phyloP scores from a whole-genome alignment of 805 yeast species.

The Saturnispora mendoncae region DNA sequence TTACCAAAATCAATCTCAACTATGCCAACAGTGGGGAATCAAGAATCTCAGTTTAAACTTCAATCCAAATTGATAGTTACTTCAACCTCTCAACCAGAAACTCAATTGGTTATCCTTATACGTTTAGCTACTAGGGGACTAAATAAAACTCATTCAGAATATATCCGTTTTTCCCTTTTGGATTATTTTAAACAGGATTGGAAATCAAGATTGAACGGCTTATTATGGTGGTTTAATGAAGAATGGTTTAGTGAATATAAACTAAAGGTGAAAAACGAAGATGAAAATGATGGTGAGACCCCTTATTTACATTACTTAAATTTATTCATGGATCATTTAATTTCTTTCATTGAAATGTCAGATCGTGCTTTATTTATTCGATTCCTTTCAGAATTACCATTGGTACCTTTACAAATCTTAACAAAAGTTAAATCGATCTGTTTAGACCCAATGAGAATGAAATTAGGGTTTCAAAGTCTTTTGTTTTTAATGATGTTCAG shows the following conservation, averaged over 20 bases:
- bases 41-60: conserved; percentile 7
- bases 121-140: conserved; percentile 77
- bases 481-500: conserved; percentile 81
- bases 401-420: conserved; percentile 53
- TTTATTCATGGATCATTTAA: conserved; percentile 63
- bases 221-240: conserved; percentile 90
- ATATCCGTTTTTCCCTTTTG: conserved; percentile 62
- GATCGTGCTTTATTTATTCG: conserved; percentile 79
- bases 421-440: conserved; percentile 63
- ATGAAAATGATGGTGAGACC: conserved; percentile 12
- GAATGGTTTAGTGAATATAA: conserved; percentile 70
- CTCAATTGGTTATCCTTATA: conserved; percentile 70
- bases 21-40: conserved; percentile 2
- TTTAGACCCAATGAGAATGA: conserved; percentile 73
- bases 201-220: conserved; percentile 59
- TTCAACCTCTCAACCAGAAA: conserved; percentile 45
- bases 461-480: conserved; percentile 74
- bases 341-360: conserved; percentile 74
- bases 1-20: conserved; percentile 1
- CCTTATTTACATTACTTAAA: conserved; percentile 62
- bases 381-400: conserved; percentile 81
- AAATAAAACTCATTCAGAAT: conserved; percentile 38
- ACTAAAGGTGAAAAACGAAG: conserved; percentile 13
- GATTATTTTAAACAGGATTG: conserved; percentile 68
- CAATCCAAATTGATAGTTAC: conserved; percentile 49